Evolutionary conservation across 2,329 filamentous ascomycete species (phyloP).

Genomic region (Pyrenochaeta sp.): DNA sequence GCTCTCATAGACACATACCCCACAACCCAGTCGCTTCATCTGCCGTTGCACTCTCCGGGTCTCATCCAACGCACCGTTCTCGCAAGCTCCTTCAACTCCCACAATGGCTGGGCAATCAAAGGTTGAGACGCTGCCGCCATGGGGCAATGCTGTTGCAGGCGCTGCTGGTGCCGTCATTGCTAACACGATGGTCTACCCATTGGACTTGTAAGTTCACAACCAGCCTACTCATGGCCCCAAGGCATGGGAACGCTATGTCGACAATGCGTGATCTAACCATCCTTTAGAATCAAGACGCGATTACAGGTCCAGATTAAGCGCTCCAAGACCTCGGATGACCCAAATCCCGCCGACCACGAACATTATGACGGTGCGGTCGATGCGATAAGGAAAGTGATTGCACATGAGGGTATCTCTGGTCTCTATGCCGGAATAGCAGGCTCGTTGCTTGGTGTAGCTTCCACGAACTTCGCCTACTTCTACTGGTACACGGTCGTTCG

Average conservation of each 20-base stretch:
- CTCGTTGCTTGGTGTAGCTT: conserved; percentile 88
- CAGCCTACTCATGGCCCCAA: background rate
- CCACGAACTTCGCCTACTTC: conserved; percentile 99
- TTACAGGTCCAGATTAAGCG: conserved; percentile 91
- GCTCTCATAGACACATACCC: conserved; percentile 17
- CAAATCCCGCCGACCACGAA: conserved; percentile 60
- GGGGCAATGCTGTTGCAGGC: conserved; percentile 91
- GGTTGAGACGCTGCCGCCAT: conserved; percentile 78
- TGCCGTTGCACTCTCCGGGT: conserved; percentile 13
- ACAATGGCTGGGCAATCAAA: conserved; percentile 68
- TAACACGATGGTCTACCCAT: conserved; percentile 93
- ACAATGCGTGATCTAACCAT: conserved; percentile 10
- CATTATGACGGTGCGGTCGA: conserved; percentile 91
- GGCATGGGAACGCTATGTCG: background rate
- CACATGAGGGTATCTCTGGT: conserved; percentile 79
- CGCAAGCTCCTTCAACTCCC: background rate
- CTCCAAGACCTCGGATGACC: conserved; percentile 51
- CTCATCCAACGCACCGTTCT: background rate
- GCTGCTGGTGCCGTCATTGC: conserved; percentile 92
- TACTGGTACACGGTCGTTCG: conserved; percentile 97
- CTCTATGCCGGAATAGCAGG: conserved; percentile 91
- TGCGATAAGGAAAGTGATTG: conserved; percentile 83
- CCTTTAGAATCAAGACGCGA: conserved; percentile 87
- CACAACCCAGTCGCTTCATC: conserved; percentile 25
- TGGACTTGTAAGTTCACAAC: conserved; percentile 81